These are phyloP conservation scores for Salinomyces thailandicus DNA, from an alignment of 2,329 filamentous ascomycete species.

Conservation along the genomic window DNA sequence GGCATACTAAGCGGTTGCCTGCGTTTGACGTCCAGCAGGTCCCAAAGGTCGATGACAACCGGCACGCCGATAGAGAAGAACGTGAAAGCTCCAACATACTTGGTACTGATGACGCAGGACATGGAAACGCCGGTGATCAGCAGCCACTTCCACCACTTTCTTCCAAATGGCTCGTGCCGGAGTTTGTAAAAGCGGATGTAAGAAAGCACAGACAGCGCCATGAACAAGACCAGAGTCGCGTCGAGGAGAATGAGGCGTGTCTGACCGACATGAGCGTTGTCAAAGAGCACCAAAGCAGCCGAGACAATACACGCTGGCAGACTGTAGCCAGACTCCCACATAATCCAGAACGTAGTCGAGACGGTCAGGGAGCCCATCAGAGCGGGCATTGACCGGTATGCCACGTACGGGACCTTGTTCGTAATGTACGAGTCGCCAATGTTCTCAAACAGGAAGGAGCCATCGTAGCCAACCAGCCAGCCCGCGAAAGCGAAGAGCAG, in stretches of 20 bases:
- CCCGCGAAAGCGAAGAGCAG: constrained; percentile 94
- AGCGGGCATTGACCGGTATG: constrained; percentile 86
- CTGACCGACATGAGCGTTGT: constrained; percentile 96
- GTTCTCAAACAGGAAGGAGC: constrained; percentile 96
- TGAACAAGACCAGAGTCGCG: constrained; percentile 85
- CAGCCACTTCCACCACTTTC: constrained; percentile 99
- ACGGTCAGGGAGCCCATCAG: constrained; percentile 87
- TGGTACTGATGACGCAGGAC: constrained; percentile 96
- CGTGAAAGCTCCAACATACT: constrained; percentile 93
- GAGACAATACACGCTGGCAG: constrained; percentile 84
- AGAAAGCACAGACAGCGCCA: constrained; percentile 86
- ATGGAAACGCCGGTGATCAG: constrained; percentile 87
- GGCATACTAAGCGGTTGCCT: constrained; percentile 65
- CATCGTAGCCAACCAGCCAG: constrained; percentile 95
- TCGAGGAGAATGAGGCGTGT: constrained; percentile 91
- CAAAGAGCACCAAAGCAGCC: constrained; percentile 76
- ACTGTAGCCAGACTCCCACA: constrained; percentile 99
- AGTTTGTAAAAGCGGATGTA: constrained; percentile 98
- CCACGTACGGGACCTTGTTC: constrained; percentile 95
- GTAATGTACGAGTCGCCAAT: constrained; percentile 96
- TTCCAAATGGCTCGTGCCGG: constrained; percentile 74
- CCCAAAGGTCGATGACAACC: constrained; percentile 90
- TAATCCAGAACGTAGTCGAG: constrained; percentile 88
- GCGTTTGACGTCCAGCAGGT: constrained; percentile 80
- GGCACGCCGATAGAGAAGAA: constrained; percentile 95